Base-by-base conservation (phyloP, 345 rosid species). In the Anacardium occidentale region DNA sequence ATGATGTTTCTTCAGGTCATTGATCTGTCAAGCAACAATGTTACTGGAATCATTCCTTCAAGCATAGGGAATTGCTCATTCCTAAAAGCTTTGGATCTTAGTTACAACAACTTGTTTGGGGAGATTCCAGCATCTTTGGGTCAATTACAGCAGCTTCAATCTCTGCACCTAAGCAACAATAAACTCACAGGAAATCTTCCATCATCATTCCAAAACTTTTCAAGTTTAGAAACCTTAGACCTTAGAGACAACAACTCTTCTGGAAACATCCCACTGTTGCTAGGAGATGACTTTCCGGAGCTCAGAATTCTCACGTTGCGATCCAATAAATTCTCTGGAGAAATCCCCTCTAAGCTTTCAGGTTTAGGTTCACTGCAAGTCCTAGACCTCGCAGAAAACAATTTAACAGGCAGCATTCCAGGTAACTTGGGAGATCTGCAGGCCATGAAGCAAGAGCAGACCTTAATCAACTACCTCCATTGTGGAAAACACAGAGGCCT, bases 381-480 rank as follows among this genome's bases (percentile, higher is more conserved):
- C 73, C 66, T 87, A 34, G 85, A 79, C 62, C 82, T 84, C 18
- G 83, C 84, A 47, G 70, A 78, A 29, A 84, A 87, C 80, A 67
- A 72, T 17, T 58, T 87, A 60, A 77, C 71, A n/a, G 86, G 88
- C 22, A 74, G 26, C 11, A 72, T 86, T 62, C 85, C 87, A 0
- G 48, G 57, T 0, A 78, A 76, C 57, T 68, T 84, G 9, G 86
- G 83, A 22, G 76, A 77, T 68, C 68, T 84, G 32, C 62, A 77
- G 57, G 83, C 86, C 56, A 84, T 84, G 85, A 58, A 53, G 22
- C 66, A 44, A 25, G 76, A 75, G 55, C 77, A 80, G 62, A 61
- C 73, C 51, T 45, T 4, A 55, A 66, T 75, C 73, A 44, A 64
- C 5, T 84, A 83, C 64, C 76, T 84, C 2, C 34, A 76, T 14